Evolutionary conservation across 2,329 filamentous ascomycete species (phyloP).

Genomic region (Cadophora sp.): DNA sequence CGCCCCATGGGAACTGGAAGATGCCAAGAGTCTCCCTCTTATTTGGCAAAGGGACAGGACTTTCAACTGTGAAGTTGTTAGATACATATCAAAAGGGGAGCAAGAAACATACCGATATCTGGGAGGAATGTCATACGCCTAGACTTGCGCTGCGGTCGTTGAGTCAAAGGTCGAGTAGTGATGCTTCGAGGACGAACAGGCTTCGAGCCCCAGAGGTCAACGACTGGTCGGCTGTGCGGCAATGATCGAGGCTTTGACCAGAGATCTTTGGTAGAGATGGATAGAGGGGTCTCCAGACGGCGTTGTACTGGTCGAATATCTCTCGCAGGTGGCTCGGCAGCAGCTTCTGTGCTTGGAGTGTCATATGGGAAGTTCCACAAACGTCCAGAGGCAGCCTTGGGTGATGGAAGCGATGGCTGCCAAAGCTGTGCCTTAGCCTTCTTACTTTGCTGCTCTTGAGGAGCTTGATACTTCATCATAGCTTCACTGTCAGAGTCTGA

Average conservation of each 20-base stretch:
- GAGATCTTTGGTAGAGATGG: slow-evolving; percentile 37
- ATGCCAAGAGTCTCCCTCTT: slow-evolving; percentile 66
- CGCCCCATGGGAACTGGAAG: slow-evolving; percentile 72
- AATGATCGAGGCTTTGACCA: slow-evolving; percentile 40
- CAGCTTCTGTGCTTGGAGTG: slow-evolving; percentile 10
- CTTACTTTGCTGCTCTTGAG: not conserved
- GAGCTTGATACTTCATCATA: slow-evolving; percentile 14
- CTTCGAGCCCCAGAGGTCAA: slow-evolving; percentile 43
- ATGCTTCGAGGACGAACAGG: slow-evolving; percentile 38
- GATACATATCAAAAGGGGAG: not conserved
- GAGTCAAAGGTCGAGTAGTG: slow-evolving; percentile 53
- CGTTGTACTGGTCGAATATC: slow-evolving; percentile 39
- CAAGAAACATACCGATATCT: slow-evolving; percentile 54
- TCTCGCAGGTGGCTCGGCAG: slow-evolving; percentile 39
- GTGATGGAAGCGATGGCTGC: slow-evolving; percentile 28
- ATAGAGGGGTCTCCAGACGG: slow-evolving; percentile 23
- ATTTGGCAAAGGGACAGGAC: slow-evolving; percentile 62
- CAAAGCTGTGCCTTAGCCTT: slow-evolving; percentile 35
- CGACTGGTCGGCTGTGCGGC: slow-evolving; percentile 26
- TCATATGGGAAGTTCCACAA: slow-evolving; percentile 39
- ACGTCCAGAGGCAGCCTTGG: slow-evolving; percentile 30
- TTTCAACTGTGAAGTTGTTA: slow-evolving; percentile 54
- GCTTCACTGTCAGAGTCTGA: slow-evolving; percentile 29
- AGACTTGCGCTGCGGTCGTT: slow-evolving; percentile 60
- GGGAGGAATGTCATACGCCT: slow-evolving; percentile 65